Base-by-base conservation (phyloP, 192 early-diverging fungal genomes). In the Dispira parvispora region DNA sequence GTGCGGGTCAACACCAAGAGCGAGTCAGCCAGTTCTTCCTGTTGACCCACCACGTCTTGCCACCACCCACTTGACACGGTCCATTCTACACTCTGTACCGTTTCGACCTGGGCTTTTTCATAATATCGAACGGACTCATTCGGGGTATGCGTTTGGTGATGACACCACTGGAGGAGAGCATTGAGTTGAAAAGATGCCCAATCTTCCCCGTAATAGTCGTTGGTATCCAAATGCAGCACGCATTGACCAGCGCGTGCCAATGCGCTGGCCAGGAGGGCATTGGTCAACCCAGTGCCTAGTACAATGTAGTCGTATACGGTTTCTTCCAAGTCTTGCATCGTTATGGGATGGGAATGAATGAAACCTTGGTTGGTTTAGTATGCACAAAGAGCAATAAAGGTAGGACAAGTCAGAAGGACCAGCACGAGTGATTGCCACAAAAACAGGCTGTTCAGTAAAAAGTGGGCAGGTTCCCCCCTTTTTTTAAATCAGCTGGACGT, bases 181-280 rank as follows among this genome's bases (percentile, higher is more conserved):
- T 52, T 58, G 9, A 69, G 52, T 2, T 71, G 57, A 13, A 77
- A 71, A 52, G 63, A 68, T 1, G 82, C 78, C 65, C 74, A 78
- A 61, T 72, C 72, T 5, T 83, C 88, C 25, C 91, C 92, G 71
- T 96, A 96, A 63, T 83, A 84, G 18, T 73, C 67, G 58, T 84
- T 82, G n/a, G 79, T 67, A 67, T 96, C 92, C 21, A 93, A 69
- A 66, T 93, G 91, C 9, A 91, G 76, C 8, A 96, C 89, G 8
- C 73, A 72, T 62, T 78, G 78, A 13, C 84, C 86, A 20, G 68
- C 74, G 8, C 82, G 77, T 11, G 89, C 77, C 20, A 90, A 72
- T 16, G 83, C 80, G 8, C 84, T 87, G 20, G 92, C 90, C 8
- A 90, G 62, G 18, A 95, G 85, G 26, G 89, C 77, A 63, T 95